phyloP scores from a whole-genome alignment of 495 filamentous ascomycete genomes.

The Talaromyces liani region DNA sequence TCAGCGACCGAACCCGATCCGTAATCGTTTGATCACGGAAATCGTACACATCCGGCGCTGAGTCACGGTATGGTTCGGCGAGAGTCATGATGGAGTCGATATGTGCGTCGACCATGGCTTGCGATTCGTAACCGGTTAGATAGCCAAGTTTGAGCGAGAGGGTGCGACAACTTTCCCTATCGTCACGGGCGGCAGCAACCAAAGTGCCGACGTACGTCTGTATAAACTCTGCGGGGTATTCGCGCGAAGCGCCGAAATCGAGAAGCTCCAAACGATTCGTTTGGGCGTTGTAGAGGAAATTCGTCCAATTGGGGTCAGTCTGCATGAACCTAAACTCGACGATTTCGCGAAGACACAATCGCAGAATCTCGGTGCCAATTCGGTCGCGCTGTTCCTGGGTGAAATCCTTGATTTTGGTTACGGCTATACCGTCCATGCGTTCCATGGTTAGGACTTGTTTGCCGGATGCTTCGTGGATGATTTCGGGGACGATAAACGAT shows the following conservation, averaged over 20 bases:
- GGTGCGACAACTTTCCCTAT: conserved; percentile 52
- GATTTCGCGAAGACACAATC: conserved; percentile 89
- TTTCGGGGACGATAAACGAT: conserved; percentile 70
- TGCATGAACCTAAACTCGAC: conserved; percentile 96
- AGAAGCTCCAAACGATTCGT: conserved; percentile 78
- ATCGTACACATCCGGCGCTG: conserved; percentile 79
- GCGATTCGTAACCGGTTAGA: conserved; percentile 79
- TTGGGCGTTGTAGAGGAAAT: conserved; percentile 81
- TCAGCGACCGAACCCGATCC: conserved; percentile 74
- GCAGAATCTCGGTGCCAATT: conserved; percentile 83
- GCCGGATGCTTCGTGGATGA: conserved; percentile 74
- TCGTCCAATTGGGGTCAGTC: conserved; percentile 99
- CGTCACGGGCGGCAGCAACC: conserved; percentile 62
- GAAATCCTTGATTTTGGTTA: conserved; percentile 71
- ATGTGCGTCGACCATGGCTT: conserved; percentile 81
- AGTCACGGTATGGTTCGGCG: conserved; percentile 77
- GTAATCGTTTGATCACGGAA: conserved; percentile 94
- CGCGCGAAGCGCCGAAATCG: conserved; percentile 90
- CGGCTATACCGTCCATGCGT: conserved; percentile 77
- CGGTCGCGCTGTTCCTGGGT: conserved; percentile 81
- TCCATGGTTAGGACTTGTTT: conserved; percentile 90
- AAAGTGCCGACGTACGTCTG: conserved; percentile 69
- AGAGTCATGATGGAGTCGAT: conserved; percentile 73
- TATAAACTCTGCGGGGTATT: conserved; percentile 75
- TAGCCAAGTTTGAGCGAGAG: conserved; percentile 84